Evolutionary conservation across 768 basidiomycete species (phyloP).

Genomic region (Serendipita sp.): DNA sequence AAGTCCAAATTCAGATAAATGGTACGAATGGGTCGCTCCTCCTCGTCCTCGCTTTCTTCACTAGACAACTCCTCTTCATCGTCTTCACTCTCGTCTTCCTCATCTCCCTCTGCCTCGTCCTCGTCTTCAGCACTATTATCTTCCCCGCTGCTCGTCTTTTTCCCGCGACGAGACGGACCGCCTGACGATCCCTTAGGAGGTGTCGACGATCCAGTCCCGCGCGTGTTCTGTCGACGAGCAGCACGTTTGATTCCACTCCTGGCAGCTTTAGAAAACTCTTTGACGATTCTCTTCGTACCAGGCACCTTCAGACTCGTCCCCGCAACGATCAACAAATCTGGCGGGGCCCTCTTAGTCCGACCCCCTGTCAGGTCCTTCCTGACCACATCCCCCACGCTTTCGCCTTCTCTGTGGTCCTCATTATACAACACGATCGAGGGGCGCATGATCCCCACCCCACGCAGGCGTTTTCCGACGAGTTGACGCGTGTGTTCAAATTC

Average conservation of each 20-base stretch:
- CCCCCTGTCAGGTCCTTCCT: conserved; percentile 60
- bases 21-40: conserved; percentile 40
- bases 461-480: conserved; percentile 57
- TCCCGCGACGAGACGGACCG: not conserved
- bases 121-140: not conserved
- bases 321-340: conserved; percentile 75
- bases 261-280: conserved; percentile 71
- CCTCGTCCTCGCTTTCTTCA: not conserved
- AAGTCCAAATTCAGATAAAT: conserved; percentile 80
- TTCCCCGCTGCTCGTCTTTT: not conserved
- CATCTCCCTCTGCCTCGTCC: not conserved
- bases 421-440: conserved; percentile 86
- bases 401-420: conserved; percentile 73
- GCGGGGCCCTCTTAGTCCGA: conserved; percentile 36
- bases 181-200: not conserved
- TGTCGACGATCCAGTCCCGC: too few species aligned
- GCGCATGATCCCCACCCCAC: conserved; percentile 64
- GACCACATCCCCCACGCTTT: conserved; percentile 74
- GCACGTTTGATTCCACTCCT: conserved; percentile 14
- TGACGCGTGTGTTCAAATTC: conserved; percentile 51
- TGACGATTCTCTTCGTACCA: conserved; percentile 80
- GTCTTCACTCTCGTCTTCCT: not conserved
- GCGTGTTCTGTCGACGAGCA: too few species aligned
- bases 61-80: not conserved
- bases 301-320: conserved; percentile 81